phyloP scores from a whole-genome alignment of 2,329 filamentous ascomycete species.

The Pseudogymnoascus sp. region DNA sequence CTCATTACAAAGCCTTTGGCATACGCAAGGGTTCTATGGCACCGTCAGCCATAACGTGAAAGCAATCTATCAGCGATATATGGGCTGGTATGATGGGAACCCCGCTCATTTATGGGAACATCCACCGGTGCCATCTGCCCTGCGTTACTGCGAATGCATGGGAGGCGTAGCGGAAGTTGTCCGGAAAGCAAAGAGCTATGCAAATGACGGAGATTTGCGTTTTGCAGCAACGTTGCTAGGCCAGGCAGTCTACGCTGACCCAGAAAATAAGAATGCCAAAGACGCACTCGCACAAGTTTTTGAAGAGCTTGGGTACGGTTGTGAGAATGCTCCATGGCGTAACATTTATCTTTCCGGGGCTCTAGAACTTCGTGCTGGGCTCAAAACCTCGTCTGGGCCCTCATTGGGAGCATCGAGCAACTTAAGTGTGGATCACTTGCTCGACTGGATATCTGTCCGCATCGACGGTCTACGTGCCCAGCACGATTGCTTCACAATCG shows the following conservation, averaged over 20 bases:
- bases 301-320: too few species aligned
- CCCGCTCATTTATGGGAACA: conserved; percentile 32
- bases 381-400: too few species aligned
- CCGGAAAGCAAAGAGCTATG: conserved; percentile 25
- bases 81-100: conserved; percentile 25
- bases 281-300: too few species aligned
- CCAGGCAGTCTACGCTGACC: conserved; percentile 28
- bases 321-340: too few species aligned
- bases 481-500: too few species aligned
- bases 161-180: conserved; percentile 29
- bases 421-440: too few species aligned
- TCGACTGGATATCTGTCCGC: too few species aligned
- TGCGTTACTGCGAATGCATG: conserved; percentile 31
- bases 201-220: conserved; percentile 27
- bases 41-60: conserved; percentile 34
- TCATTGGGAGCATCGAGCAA: too few species aligned
- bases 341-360: too few species aligned
- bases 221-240: conserved; percentile 33
- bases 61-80: conserved; percentile 29
- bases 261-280: too few species aligned
- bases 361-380: too few species aligned
- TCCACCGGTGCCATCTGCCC: conserved; percentile 25
- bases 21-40: conserved; percentile 31
- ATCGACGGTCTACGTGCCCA: too few species aligned
- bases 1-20: conserved; percentile 26